Conservation (phyloP, 164 flowering plant species). For the Tinospora cordifolia region DNA sequence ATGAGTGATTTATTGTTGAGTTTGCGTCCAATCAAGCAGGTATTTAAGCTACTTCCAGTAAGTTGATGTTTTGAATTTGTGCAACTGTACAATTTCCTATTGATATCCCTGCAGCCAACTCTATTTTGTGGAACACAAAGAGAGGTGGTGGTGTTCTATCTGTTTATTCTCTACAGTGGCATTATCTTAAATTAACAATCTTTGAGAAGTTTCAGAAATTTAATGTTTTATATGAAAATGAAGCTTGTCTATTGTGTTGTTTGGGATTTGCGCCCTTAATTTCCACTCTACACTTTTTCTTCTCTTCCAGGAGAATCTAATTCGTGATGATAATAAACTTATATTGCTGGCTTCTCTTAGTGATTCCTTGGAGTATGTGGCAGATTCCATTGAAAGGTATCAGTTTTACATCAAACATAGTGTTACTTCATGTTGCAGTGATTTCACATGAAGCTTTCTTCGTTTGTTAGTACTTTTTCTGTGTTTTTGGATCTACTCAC, state of each 20-base stretch:
- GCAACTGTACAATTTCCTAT: neutral
- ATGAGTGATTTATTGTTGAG: conserved; percentile 60
- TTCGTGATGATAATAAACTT: conserved; percentile 92
- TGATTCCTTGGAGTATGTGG: conserved; percentile 97
- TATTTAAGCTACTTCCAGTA: conserved; percentile 14
- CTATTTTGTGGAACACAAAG: neutral
- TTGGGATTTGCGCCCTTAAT: neutral
- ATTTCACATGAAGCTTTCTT: neutral
- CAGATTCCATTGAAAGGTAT: conserved; percentile 94
- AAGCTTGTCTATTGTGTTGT: neutral
- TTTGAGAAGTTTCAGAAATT: neutral
- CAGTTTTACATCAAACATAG: conserved; percentile 4
- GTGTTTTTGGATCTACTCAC: neutral
- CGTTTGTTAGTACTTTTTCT: no score
- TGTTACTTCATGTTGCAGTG: neutral
- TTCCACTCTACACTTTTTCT: neutral
- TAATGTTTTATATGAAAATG: neutral
- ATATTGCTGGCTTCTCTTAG: conserved; percentile 91
- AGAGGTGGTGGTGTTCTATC: neutral
- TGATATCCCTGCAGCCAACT: neutral
- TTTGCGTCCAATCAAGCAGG: conserved; percentile 94
- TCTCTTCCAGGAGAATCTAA: conserved; percentile 75
- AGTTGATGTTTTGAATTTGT: neutral
- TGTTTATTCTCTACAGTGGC: neutral
- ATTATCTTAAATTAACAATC: neutral